Base-by-base conservation (phyloP, 2,329 filamentous ascomycete species). In the Alternaria alternata region DNA sequence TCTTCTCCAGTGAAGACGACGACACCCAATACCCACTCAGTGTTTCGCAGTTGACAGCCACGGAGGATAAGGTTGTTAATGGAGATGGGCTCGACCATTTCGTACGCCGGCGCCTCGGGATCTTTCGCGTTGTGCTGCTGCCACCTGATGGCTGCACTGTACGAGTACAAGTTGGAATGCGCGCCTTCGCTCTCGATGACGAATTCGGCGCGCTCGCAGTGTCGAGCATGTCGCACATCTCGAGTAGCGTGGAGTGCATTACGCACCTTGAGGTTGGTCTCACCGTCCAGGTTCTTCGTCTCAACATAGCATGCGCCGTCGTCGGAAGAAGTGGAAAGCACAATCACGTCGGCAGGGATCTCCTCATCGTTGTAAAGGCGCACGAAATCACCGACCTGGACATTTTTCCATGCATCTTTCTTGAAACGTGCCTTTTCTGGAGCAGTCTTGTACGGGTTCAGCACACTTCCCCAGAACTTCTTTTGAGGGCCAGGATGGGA, bases 231-330 rank as follows among this genome's bases (percentile, higher is more conserved):
- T 75, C 89, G 92, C 61, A 99, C 85, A 47, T 88, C 84, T 54
- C 91, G 89, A 12, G 94, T 92, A 73, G 92, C 95, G 65, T 94
- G 91, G 42, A 99, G 85, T 20, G 95, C 93, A 73, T 94, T 92
- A 60, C 95, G 91, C 63, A 97, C 93, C 80, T 99, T 99, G 64
- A 99, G 82, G 72, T 99, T 99, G 3, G 95, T 99, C 81, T 99
- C 95, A 51, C 95, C 95, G 73, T 99, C 95, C 82, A 99, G 78
- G 76, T 97, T 98, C 83, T 98, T 99, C 3, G 95, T 99, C 80
- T 99, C 95, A 22, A 99, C 91, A 71, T 97, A 99, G 79, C 95
- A 99, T 38, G 92, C 92, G 51, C 95, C 95, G 70, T 99, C 95
- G 1, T 91, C 86, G 70, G 98, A 95, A 3, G 95, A 97, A 0